Evolutionary conservation across 73 alveolate species (phyloP), one percentile per base, ranked within the genome.

Genomic region (Blepharisma stoltei): DNA sequence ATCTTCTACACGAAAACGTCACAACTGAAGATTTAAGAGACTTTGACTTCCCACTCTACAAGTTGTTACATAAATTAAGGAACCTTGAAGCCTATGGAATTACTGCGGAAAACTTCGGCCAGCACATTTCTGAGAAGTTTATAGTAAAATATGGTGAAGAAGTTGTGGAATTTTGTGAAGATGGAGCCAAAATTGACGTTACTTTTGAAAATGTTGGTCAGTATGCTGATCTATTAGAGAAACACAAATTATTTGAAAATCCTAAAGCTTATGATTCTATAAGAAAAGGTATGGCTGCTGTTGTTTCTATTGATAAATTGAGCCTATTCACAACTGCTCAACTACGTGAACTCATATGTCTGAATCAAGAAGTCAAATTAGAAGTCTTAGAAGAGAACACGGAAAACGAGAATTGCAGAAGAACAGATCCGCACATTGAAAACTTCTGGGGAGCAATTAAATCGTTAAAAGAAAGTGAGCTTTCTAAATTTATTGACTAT

Each of bases 281-380:
- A n/a, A 78, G 88, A 66, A 87, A 78, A 70, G 98, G 98, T 5
- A 80, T 93, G 53, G 85, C 82, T 54, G 81, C 90, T 60, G 92
- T 90, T 18, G 80, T 92, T 54, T 93, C 95, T 49, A 37, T 82
- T 0, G 90, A 85, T 32, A 70, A 88, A 55, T 54, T 89, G 70
- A 84, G 88, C 76, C 73, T 83, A 47, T 70, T 90, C 23, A 67
- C 87, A 7, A 89, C 97, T 97, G 79, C 69, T 54, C 97, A 94
- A 76, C 69, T 94, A 44, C 97, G 92, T 78, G 81, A 83, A 82
- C 83, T 88, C 49, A 97, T 94, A 18, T 92, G 97, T 37, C 98
- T 98, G 47, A 86, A 83, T 37, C 93, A 89, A 44, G 86, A 82
- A 6, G 78, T 94, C 46, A 93, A 92, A 44, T 70, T 92, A 37